Percentiles rank a stretch among this genome's conserved stretches.
Conservation (phyloP, 23 red algal genomes). For the Gracilariopsis chorda region DNA sequence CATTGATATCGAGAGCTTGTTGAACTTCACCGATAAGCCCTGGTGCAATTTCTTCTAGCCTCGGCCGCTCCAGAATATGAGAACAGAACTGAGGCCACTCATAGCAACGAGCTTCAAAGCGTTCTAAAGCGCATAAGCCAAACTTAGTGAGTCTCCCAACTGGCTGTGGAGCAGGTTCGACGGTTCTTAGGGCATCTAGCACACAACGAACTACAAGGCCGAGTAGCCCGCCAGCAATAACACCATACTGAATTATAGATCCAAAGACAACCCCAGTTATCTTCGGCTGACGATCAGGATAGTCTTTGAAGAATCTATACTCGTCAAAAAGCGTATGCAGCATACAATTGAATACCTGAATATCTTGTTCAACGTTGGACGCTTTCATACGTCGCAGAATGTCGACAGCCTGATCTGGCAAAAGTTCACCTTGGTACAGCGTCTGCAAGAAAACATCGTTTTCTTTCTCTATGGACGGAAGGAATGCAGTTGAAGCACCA, state of each 20-base stretch:
- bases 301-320: constrained; percentile 92
- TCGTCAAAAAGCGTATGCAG: constrained; percentile 99
- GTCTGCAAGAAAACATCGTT: constrained; percentile 74
- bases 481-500: constrained; percentile 40
- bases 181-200: constrained; percentile 70
- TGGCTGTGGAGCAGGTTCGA: constrained; percentile 41
- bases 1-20: constrained; percentile 12
- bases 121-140: constrained; percentile 74
- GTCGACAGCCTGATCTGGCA: constrained; percentile 65
- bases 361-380: constrained; percentile 50
- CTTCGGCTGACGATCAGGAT: constrained; percentile 83
- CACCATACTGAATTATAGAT: constrained; percentile 66
- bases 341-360: constrained; percentile 80
- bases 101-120: constrained; percentile 54
- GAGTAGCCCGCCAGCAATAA: constrained; percentile 61
- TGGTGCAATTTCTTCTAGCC: constrained; percentile 64
- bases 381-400: constrained; percentile 44
- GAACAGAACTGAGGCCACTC: constrained; percentile 88
- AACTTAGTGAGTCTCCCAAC: constrained; percentile 76
- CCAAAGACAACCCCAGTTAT: constrained; percentile 94
- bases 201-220: constrained; percentile 73
- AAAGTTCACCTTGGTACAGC: constrained; percentile 51
- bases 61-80: constrained; percentile 62
- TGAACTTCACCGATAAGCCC: constrained; percentile 41
- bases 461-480: constrained; percentile 77